Evolutionary conservation across 768 basidiomycete species (phyloP).

Genomic region (Mycena rosella): DNA sequence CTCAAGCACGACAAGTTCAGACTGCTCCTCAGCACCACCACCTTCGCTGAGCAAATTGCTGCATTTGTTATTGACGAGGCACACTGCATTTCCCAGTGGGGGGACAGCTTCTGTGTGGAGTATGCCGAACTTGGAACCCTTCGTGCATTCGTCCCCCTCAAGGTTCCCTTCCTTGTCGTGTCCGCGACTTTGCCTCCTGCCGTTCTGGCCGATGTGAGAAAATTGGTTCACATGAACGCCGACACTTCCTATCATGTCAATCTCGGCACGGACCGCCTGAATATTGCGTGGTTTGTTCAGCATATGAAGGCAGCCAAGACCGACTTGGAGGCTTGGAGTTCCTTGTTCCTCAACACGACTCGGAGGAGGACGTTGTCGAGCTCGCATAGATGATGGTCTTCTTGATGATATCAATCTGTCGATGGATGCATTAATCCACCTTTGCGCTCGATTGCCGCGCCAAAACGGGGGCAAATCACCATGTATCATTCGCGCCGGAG

Average conservation of each 20-base stretch:
- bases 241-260: neutral
- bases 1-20: conserved; percentile 6
- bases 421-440: neutral
- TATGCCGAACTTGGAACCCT: conserved; percentile 2
- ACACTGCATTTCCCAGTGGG: conserved; percentile 11
- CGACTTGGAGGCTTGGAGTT: conserved; percentile 3
- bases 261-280: neutral
- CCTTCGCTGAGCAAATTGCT: neutral
- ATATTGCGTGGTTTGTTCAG: neutral
- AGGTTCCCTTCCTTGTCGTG: neutral
- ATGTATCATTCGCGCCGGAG: conserved; percentile 1
- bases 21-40: neutral
- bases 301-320: neutral
- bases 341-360: neutral
- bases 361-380: neutral
- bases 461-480: neutral
- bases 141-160: neutral
- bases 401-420: conserved; percentile 4
- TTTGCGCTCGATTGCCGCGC: neutral
- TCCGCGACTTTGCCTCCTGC: neutral
- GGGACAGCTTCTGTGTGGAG: neutral
- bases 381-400: neutral
- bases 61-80: conserved; percentile 4
- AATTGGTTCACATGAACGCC: neutral
- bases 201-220: neutral